A percentile compares a stretch with the other conserved stretches of the same genome.
Conservation (phyloP, 176 grass and related monocot species). For the Oryza australiensis region DNA sequence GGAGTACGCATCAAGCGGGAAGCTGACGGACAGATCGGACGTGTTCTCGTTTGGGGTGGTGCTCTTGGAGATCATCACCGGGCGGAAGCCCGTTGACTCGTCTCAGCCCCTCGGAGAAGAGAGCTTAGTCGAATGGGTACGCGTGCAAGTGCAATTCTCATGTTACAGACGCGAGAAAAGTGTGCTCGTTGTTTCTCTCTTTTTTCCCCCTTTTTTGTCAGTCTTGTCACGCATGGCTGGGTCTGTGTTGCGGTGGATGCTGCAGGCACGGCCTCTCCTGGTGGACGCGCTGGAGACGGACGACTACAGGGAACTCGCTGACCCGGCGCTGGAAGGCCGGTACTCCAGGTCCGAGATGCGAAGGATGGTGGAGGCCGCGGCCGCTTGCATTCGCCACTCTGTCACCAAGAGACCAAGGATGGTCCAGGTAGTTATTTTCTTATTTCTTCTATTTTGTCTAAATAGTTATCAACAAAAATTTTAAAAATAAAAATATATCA, state of each 20-base stretch:
- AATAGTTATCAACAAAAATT: no score
- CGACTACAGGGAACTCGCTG: constrained; percentile 58
- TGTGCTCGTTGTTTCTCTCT: no score
- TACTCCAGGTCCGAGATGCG: constrained; percentile 62
- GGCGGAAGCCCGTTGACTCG: constrained; percentile 75
- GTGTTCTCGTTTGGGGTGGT: constrained; percentile 96
- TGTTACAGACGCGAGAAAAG: background rate
- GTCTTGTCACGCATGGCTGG: background rate
- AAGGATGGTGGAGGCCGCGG: constrained; percentile 70
- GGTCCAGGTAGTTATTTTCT: no score
- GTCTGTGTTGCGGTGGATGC: background rate
- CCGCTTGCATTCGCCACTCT: constrained; percentile 74
- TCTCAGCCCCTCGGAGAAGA: constrained; percentile 76
- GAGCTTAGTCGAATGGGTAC: constrained; percentile 83
- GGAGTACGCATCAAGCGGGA: constrained; percentile 83
- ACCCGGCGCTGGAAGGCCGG: constrained; percentile 52
- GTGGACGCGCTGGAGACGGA: constrained; percentile 56
- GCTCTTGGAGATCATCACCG: constrained; percentile 90
- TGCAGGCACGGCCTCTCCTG: constrained; percentile 66
- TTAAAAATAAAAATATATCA: no score
- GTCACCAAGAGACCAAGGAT: constrained; percentile 68
- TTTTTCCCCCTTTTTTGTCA: no score
- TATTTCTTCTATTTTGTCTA: no score
- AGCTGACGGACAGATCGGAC: constrained; percentile 83
- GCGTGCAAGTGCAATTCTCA: background rate